phyloP scores from a whole-genome alignment of 106 monocot genomes.

The Acorus gramineus region DNA sequence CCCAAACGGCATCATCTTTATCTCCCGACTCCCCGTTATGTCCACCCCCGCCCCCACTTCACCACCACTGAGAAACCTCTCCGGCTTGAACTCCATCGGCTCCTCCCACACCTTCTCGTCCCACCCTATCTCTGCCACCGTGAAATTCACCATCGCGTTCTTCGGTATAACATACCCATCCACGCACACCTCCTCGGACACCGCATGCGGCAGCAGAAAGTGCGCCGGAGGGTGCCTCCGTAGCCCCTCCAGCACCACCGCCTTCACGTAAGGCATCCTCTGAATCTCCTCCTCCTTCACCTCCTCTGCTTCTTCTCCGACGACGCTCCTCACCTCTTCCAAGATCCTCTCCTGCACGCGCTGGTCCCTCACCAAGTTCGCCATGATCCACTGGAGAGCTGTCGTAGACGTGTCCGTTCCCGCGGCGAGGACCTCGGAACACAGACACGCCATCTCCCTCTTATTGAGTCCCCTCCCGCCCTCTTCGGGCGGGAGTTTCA shows the following conservation, averaged over 20 bases:
- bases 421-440: conserved; percentile 14
- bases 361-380: conserved; percentile 13
- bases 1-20: conserved; percentile 20
- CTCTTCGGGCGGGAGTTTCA: conserved; percentile 4
- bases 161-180: conserved; percentile 12
- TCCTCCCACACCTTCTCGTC: conserved; percentile 9
- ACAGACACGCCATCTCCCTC: conserved; percentile 11
- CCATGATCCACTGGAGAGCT: conserved; percentile 22
- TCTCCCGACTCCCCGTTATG: conserved; percentile 10
- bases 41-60: not conserved
- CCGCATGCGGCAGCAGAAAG: conserved; percentile 9
- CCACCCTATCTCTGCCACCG: conserved; percentile 4
- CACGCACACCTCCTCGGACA: conserved; percentile 1
- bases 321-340: not conserved
- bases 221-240: conserved; percentile 4
- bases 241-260: conserved; percentile 11
- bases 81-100: conserved; percentile 15
- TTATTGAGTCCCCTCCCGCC: conserved; percentile 13
- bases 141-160: conserved; percentile 2
- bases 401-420: conserved; percentile 17
- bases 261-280: conserved; percentile 16
- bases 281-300: conserved; percentile 8
- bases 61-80: conserved; percentile 7
- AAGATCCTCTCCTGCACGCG: conserved; percentile 3
- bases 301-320: not conserved